These are phyloP conservation scores for Irpex lacteus DNA, from an alignment of 1,284 basidiomycete species.

Conservation along the genomic window DNA sequence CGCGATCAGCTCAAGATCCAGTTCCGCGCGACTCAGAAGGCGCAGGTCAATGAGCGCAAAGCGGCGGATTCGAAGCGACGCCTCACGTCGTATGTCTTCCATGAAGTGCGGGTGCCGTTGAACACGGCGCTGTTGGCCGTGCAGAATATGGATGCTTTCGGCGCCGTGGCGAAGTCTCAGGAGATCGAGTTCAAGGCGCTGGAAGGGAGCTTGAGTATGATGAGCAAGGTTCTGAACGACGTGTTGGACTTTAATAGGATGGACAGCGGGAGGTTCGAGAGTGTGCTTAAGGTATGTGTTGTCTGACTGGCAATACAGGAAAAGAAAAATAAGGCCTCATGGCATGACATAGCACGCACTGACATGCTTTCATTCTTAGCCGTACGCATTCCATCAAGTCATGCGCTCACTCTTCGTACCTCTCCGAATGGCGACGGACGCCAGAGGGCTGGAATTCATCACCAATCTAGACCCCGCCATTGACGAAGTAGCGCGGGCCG, in stretches of 20 bases:
- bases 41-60: constrained; percentile 81
- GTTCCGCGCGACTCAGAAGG: constrained; percentile 76
- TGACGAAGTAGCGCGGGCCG: constrained; percentile 60
- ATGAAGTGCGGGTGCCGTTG: constrained; percentile 79
- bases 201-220: constrained; percentile 83
- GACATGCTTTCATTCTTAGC: constrained; percentile 34
- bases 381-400: constrained; percentile 83
- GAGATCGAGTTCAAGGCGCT: constrained; percentile 82
- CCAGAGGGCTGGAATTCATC: constrained; percentile 65
- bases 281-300: constrained; percentile 48
- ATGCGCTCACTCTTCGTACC: constrained; percentile 81
- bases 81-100: constrained; percentile 60
- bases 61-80: constrained; percentile 80
- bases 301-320: background rate
- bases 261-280: constrained; percentile 81
- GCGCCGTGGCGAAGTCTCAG: constrained; percentile 61
- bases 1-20: constrained; percentile 77
- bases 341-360: background rate
- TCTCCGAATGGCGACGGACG: constrained; percentile 71
- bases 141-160: constrained; percentile 84
- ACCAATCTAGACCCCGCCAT: constrained; percentile 73
- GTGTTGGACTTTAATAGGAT: constrained; percentile 80
- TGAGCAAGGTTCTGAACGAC: constrained; percentile 89
- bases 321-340: background rate
- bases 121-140: constrained; percentile 88